Base-by-base conservation (phyloP, 2,329 filamentous ascomycete genomes). In the Plenodomus biglobosus region DNA sequence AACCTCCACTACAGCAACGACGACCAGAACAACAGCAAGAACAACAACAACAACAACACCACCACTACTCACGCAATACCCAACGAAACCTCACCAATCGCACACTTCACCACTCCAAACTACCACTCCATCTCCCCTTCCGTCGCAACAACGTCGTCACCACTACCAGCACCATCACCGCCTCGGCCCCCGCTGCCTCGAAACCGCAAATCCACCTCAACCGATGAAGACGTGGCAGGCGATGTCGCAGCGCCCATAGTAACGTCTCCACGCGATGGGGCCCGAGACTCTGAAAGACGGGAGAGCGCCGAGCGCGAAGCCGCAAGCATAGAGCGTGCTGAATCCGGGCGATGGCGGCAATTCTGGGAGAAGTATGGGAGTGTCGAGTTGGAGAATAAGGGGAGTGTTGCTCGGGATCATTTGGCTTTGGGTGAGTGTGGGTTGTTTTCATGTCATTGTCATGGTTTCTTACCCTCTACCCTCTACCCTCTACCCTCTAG, bases 301-400 rank as follows among this genome's bases (percentile, higher is more conserved):
- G 43, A 47, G 20, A 50, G 56, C 11, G 62, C 66, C 10, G 59
- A 65, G 38, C 53, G 61, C 3, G 53, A 52, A 21, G 65, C 65
- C 0, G 62, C 55, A 13, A 55, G 53, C 8, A 43, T 55, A 34
- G 58, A 64, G 43, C 44, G 51, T 10, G 50, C 55, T 1, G 63
- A 68, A 24, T 50, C 64, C 7, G 59, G 67, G 36, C 84, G 85
- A 80, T 84, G 80, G 78, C 74, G 75, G 59, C 65, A 66, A 24
- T 68, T 82, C 34, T 70, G 78, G 34, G 81, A 85, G 36, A 82
- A 81, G 58, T 86, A 83, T 57, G 83, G 83, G 16, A 80, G 77
- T 50, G 80, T 94, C 42, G 88, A 92, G 75, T 73, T 94, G 51
- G 89, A 94, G 71, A 94, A 94, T 65, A 92, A 90, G 72, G 89